Base-by-base conservation (phyloP, 2,329 filamentous ascomycete genomes). In the Alternaria sp. region DNA sequence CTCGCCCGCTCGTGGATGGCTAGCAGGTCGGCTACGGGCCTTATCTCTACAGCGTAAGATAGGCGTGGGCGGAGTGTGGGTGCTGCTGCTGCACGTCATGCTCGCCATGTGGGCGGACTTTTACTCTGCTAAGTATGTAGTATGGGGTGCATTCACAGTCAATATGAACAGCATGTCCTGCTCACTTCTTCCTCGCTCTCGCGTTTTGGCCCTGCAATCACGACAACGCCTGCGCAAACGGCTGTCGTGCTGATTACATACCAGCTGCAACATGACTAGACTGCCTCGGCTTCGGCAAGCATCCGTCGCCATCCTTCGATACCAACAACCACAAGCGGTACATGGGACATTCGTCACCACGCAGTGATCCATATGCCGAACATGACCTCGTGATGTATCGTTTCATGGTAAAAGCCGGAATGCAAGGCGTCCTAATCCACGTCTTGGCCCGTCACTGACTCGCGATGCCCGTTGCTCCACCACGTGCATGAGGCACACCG, bases 11-110 rank as follows among this genome's bases (percentile, higher is more conserved):
- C 43, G 58, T 64, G 54, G 44, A 64, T 59, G 59, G 63, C 64
- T 63, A 66, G 59, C 54, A 57, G 54, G 43, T 48, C 41, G 63
- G 46, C 43, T 44, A 54, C 32, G 56, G 38, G 44, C 52, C 49
- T 61, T 65, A 65, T 71, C 68, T 71, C 69, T 66, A 36, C 46
- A 41, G 52, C 53, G 36, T 43, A 16, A 59, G 52, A 55, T 62
- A 59, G 55, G 50, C 56, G 53, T 38, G 52, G 52, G 30, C 52
- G 38, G 41, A 54, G 52, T 44, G 46, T 46, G 43, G 20, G 48
- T 45, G 28, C 48, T 30, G 38, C 48, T 53, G 48, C 48, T 50
- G 45, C 34, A 36, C 32, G 32, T 36, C 32, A 36, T 36, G 32
- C 32, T 36, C 32, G 32, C 32, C 32, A 16, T 36, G 32, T 43